Evolutionary conservation across 139 green algal species (phyloP).

Genomic region (Monoraphidium neglectum): DNA sequence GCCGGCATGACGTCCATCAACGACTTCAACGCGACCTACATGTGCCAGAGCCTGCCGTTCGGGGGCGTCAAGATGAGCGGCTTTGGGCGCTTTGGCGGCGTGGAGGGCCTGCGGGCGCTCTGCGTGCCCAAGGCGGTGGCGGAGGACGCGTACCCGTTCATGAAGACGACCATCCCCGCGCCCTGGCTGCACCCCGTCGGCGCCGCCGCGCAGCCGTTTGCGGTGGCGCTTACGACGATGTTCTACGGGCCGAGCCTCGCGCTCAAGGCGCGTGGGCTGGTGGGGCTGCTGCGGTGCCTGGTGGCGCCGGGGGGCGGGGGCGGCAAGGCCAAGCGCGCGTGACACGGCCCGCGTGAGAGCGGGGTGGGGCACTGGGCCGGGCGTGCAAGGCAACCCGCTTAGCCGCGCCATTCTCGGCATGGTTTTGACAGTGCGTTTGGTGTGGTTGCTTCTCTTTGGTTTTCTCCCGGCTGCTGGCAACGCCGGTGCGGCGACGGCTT

Average conservation of each 20-base stretch:
- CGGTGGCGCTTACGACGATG: slow-evolving; percentile 77
- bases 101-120: slow-evolving; percentile 94
- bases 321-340: slow-evolving; percentile 24
- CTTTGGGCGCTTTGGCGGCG: slow-evolving; percentile 91
- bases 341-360: not conserved
- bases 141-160: slow-evolving; percentile 83
- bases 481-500: too few species aligned
- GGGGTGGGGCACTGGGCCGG: too few species aligned
- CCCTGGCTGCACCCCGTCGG: slow-evolving; percentile 62
- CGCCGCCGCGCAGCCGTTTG: slow-evolving; percentile 73
- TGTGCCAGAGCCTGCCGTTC: slow-evolving; percentile 98
- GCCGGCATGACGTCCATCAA: slow-evolving; percentile 91
- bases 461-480: too few species aligned
- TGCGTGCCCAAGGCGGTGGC: slow-evolving; percentile 84
- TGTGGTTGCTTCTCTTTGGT: too few species aligned
- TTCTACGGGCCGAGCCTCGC: slow-evolving; percentile 78
- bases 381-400: too few species aligned
- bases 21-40: slow-evolving; percentile 96
- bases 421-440: too few species aligned
- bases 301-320: slow-evolving; percentile 5
- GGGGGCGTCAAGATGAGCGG: slow-evolving; percentile 95
- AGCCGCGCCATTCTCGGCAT: too few species aligned
- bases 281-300: slow-evolving; percentile 25
- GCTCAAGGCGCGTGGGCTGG: slow-evolving; percentile 13
- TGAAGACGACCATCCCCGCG: slow-evolving; percentile 89